Base-by-base conservation (phyloP, 805 yeast genomes). In the Wickerhamiella azymoides region DNA sequence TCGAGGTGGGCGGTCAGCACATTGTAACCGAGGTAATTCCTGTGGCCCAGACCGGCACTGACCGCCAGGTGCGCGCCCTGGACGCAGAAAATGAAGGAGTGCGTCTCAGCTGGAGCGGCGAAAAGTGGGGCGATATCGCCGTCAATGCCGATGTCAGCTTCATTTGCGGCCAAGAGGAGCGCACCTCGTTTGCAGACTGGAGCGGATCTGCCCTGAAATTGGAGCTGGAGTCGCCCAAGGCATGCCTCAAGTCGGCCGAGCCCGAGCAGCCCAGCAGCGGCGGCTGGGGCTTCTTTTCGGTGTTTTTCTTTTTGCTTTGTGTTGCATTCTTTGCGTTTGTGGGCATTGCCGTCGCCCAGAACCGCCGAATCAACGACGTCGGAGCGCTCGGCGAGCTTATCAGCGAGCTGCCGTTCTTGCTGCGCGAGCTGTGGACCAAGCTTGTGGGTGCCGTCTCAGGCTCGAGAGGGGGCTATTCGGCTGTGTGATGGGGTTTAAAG, bases 391-490 rank as follows among this genome's bases (percentile, higher is more conserved):
- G 66, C 2, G 69, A 66, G 40, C 49, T 65, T 50, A 70, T 83
- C 61, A 77, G 78, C 53, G 88, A 82, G 47, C 76, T 84, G 25
- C 69, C 81, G 40, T 75, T 71, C 52, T 89, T 85, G 57, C 76
- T 85, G 43, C 64, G 79, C 28, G 94, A 84, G 52, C 79, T 88
- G 50, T 53, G 74, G 38, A 71, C 67, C 51, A 95, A 88, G 62
- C 70, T 88, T 3, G 65, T 76, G 36, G 74, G 73, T 43, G 84
- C 88, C 28, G 69, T 79, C 45, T 80, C 88, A 6, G 72, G 77
- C 18, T 65, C 73, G 39, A 73, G 95, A 60, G 94, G 94, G 24
- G 97, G 95, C 16, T 89, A 92, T 62, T 79, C 94, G 58, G 97
- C 96, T 30, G 94, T 92, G 10, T 88, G 68, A n/a, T n/a, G n/a